These are phyloP conservation scores for Phtheirospermum japonicum DNA, from an alignment of 257 asterid species.

Conservation along the genomic window DNA sequence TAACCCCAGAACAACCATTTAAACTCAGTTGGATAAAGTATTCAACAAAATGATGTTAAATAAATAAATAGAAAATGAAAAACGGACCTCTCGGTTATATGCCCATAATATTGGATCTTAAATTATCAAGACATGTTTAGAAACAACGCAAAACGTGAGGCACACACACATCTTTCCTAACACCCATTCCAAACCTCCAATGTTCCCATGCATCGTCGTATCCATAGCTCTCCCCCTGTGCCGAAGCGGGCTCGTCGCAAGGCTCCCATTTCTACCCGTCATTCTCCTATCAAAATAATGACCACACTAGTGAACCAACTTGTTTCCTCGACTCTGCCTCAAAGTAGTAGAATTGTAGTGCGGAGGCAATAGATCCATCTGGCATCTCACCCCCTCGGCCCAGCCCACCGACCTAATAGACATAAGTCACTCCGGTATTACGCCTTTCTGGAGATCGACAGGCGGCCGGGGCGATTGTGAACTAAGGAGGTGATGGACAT, in stretches of 20 bases:
- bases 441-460: conserved; percentile 33
- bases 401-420: conserved; percentile 49
- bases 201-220: conserved; percentile 27
- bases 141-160: neutral
- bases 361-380: conserved; percentile 38
- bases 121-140: neutral
- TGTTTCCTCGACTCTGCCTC: conserved; percentile 44
- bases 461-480: conserved; percentile 41
- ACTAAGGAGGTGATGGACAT: conserved; percentile 25
- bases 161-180: neutral
- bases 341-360: conserved; percentile 23
- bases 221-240: conserved; percentile 33
- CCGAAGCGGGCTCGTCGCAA: conserved; percentile 32
- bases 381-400: conserved; percentile 44
- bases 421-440: conserved; percentile 41
- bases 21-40: neutral
- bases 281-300: conserved; percentile 36
- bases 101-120: neutral
- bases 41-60: neutral
- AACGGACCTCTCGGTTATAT: neutral
- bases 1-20: too few species aligned
- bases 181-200: conserved; percentile 21
- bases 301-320: conserved; percentile 30
- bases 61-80: neutral
- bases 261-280: conserved; percentile 28